These are phyloP conservation scores for Dioscorea cayenensis DNA, from an alignment of 116 monocot species.

Conservation along the genomic window DNA sequence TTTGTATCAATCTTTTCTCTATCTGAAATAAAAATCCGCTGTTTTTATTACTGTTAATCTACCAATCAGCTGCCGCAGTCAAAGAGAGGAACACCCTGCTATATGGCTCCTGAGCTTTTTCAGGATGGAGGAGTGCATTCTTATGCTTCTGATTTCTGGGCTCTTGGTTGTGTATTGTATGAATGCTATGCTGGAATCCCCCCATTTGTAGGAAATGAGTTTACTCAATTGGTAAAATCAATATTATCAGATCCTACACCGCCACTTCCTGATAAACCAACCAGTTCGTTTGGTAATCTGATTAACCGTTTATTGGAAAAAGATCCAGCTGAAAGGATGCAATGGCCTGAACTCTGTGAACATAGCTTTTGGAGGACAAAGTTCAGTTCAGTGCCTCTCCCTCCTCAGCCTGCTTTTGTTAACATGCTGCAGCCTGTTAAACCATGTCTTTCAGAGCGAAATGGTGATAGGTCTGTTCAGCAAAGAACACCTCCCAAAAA, in stretches of 20 bases:
- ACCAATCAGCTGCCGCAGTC: constrained; percentile 40
- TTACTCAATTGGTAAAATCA: constrained; percentile 86
- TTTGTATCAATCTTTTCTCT: too few relatives aligned
- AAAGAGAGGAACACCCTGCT: constrained; percentile 90
- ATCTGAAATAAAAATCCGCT: background rate
- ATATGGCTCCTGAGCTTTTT: constrained; percentile 99
- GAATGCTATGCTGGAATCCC: constrained; percentile 92
- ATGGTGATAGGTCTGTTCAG: constrained; percentile 42
- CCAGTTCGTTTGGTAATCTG: constrained; percentile 60
- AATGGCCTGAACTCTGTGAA: constrained; percentile 79
- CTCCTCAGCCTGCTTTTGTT: constrained; percentile 68
- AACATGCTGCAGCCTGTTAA: constrained; percentile 55
- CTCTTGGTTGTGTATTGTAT: constrained; percentile 89
- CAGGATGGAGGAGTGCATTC: constrained; percentile 94
- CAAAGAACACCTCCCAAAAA: constrained; percentile 52
- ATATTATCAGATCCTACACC: constrained; percentile 81
- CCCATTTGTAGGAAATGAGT: constrained; percentile 75
- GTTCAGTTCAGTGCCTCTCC: constrained; percentile 40
- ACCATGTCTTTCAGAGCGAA: constrained; percentile 49
- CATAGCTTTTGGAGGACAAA: constrained; percentile 91
- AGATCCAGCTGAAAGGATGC: constrained; percentile 85
- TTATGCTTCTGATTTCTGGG: constrained; percentile 99
- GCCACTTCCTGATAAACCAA: constrained; percentile 64
- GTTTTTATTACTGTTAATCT: constrained; percentile 4
- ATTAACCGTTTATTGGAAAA: constrained; percentile 63